Conservation (phyloP, 2,329 filamentous ascomycete genomes). For the Claviceps arundinis region DNA sequence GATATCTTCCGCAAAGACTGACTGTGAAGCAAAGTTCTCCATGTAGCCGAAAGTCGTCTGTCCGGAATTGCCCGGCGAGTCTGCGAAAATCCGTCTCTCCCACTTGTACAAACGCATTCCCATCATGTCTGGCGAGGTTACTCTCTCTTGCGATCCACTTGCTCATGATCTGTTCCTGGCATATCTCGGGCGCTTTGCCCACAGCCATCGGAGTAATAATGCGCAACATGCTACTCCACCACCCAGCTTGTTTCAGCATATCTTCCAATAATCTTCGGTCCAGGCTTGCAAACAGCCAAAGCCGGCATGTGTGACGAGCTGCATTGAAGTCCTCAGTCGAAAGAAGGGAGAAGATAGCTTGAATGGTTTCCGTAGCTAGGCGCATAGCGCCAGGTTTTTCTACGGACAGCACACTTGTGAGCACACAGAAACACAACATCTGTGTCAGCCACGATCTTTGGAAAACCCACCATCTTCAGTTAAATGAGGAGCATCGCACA, state of each 20-base stretch:
- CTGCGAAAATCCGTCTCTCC: conserved; percentile 24
- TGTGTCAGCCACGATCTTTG: neutral
- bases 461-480: neutral
- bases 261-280: conserved; percentile 31
- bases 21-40: conserved; percentile 29
- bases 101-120: conserved; percentile 19
- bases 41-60: conserved; percentile 11
- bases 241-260: conserved; percentile 44
- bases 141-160: conserved; percentile 30
- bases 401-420: neutral
- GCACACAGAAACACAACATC: neutral
- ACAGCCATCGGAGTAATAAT: conserved; percentile 13
- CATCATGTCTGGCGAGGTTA: conserved; percentile 9
- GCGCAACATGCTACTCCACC: conserved; percentile 27
- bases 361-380: conserved; percentile 23
- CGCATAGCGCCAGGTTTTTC: conserved; percentile 14
- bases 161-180: conserved; percentile 23
- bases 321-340: conserved; percentile 38
- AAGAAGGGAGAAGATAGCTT: conserved; percentile 22
- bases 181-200: conserved; percentile 7
- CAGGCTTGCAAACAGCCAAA: conserved; percentile 47
- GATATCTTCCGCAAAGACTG: conserved; percentile 44
- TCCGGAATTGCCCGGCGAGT: conserved; percentile 12
- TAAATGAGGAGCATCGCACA: neutral
- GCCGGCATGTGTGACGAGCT: conserved; percentile 44